Evolutionary conservation across 208 protist genomes (phyloP).

Genomic region (Sergeia podlipaevii): DNA sequence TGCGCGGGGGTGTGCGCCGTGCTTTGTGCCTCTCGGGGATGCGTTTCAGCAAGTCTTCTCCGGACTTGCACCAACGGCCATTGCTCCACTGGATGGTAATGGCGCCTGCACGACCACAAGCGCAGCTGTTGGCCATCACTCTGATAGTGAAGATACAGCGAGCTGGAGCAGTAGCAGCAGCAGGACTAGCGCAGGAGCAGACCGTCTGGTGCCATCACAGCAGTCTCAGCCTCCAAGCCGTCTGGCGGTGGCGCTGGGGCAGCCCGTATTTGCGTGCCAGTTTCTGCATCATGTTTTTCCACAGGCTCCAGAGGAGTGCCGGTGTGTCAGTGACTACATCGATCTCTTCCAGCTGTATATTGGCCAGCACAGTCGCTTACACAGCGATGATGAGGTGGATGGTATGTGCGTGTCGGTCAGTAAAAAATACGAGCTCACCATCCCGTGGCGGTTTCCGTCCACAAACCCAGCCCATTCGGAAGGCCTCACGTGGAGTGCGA

Average conservation of each 20-base stretch:
- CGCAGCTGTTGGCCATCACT: background rate
- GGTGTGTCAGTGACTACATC: conserved; percentile 44
- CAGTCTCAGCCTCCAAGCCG: background rate
- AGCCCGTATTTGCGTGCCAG: conserved; percentile 35
- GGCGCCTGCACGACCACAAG: background rate
- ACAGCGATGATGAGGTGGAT: conserved; percentile 35
- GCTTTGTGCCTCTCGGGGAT: conserved; percentile 66
- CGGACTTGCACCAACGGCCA: conserved; percentile 40
- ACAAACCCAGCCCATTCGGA: conserved; percentile 1
- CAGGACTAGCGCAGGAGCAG: too few species aligned
- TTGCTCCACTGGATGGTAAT: background rate
- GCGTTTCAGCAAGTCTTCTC: conserved; percentile 51
- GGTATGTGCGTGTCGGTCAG: conserved; percentile 72
- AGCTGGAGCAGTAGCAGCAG: background rate
- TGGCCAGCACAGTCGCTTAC: conserved; percentile 56
- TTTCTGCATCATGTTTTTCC: conserved; percentile 46
- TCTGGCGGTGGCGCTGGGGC: conserved; percentile 24
- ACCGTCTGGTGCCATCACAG: background rate
- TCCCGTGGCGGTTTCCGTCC: conserved; percentile 52
- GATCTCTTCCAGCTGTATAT: conserved; percentile 77
- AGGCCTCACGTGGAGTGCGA: conserved; percentile 39
- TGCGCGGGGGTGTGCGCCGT: conserved; percentile 47
- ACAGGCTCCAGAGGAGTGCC: conserved; percentile 29
- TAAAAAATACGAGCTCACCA: conserved; percentile 37
- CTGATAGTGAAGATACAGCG: background rate